Conservation (phyloP, 179 eudicot species). For the Carnegiea gigantea region DNA sequence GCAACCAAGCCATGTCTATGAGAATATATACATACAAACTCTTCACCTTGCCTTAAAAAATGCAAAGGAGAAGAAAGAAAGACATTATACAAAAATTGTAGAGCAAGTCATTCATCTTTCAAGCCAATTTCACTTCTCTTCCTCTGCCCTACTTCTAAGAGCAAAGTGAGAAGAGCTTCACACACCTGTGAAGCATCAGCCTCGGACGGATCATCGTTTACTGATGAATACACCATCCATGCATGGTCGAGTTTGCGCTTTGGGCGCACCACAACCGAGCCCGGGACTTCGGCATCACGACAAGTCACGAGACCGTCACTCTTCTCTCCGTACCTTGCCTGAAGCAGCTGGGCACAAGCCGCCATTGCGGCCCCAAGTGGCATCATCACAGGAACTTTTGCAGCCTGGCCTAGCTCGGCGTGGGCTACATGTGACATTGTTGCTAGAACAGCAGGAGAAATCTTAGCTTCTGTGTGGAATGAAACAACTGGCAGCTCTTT, state of each 20-base stretch:
- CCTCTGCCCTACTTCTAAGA: slow-evolving; percentile 68
- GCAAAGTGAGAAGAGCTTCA: slow-evolving; percentile 80
- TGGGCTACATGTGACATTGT: slow-evolving; percentile 88
- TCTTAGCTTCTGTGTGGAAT: slow-evolving; percentile 83
- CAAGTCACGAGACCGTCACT: slow-evolving; percentile 98
- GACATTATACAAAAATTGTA: background rate
- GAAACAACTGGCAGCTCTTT: slow-evolving; percentile 85
- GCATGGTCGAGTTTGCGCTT: slow-evolving; percentile 85
- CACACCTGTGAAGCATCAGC: slow-evolving; percentile 85
- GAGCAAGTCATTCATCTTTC: slow-evolving; percentile 33
- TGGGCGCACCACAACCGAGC: slow-evolving; percentile 82
- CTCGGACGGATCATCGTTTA: slow-evolving; percentile 63
- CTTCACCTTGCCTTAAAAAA: background rate
- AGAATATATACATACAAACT: too few relatives aligned
- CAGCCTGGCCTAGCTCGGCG: slow-evolving; percentile 57
- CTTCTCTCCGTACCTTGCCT: slow-evolving; percentile 78
- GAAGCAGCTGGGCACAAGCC: slow-evolving; percentile 82
- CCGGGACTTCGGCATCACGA: slow-evolving; percentile 96
- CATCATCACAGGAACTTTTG: slow-evolving; percentile 64
- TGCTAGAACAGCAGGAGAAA: slow-evolving; percentile 77
- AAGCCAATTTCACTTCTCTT: slow-evolving; percentile 38
- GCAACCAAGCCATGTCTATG: too few relatives aligned
- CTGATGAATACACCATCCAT: slow-evolving; percentile 94
- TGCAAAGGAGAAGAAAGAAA: background rate
- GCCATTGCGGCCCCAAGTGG: slow-evolving; percentile 94